Evolutionary conservation across 2,329 filamentous ascomycete species (phyloP), one percentile per base, ranked within the genome.

Genomic region (Nothopassalora personata): DNA sequence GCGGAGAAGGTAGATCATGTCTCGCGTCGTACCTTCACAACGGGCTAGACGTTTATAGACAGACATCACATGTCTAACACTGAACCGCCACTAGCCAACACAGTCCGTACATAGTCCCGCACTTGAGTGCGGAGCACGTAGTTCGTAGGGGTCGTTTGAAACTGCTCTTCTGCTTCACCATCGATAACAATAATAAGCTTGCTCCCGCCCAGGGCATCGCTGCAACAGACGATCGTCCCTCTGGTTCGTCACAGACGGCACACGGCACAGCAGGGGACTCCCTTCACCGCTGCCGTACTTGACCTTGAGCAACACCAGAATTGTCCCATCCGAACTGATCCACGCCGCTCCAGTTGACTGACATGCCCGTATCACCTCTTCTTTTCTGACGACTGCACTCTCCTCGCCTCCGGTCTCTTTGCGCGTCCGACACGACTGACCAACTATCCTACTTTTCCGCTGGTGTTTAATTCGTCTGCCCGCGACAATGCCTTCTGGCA

Each of bases 401-500:
- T 43, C 39, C 18, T 43, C 39, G 18, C 39, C 13, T 43, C 13
- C 13, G n/a, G 39, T 3, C n/a, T 15, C 18, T 43, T 15, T n/a
- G 39, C 3, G 18, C n/a, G 11, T 43, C 39, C 7, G 7, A 7
- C 34, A 13, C 39, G 11, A n/a, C 39, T 9, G 18, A 43, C 9
- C 39, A 7, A 2, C 39, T 18, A n/a, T n/a, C 4, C 39, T 15
- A 18, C 18, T 43, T 8, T 15, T n/a, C n/a, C 13, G 4, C 13
- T 18, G 13, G 15, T n/a, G 4, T 43, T 43, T 13, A 18, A n/a
- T 43, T 43, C 15, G 13, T 6, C 39, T n/a, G 39, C 39, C 15
- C 18, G 15, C 39, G 39, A 62, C 59, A 56, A 91, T 91, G 88
- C 83, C 85, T 68, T 88, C 87, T 19, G 79, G 82, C 67, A 86